Evolutionary conservation across 2,329 filamentous ascomycete species (phyloP).

Genomic region (Colletotrichum sp.): DNA sequence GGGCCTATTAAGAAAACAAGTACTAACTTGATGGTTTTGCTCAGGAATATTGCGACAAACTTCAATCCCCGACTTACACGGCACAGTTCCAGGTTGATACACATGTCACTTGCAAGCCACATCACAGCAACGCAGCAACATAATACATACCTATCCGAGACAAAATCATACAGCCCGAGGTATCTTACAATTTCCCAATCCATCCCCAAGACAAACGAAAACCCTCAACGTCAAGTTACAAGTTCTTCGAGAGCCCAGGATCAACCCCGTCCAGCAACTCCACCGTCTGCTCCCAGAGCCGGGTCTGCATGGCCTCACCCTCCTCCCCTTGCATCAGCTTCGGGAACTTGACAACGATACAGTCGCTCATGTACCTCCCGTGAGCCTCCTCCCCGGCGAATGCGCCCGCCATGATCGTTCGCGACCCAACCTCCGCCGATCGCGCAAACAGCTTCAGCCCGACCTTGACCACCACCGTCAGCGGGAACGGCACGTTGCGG

Average conservation of each 20-base stretch:
- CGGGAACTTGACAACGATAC: conserved; percentile 27
- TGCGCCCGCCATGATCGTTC: conserved; percentile 42
- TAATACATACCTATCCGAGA: background rate
- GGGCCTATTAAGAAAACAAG: background rate
- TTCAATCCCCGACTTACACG: background rate
- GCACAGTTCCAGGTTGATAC: background rate
- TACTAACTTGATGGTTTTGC: background rate
- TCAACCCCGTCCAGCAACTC: conserved; percentile 46
- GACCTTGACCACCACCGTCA: conserved; percentile 26
- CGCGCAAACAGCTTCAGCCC: conserved; percentile 33
- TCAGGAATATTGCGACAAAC: background rate
- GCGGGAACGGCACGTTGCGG: conserved; percentile 32
- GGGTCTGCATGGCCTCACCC: conserved; percentile 38
- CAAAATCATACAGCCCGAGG: background rate
- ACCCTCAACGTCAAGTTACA: background rate
- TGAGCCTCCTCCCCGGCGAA: conserved; percentile 41
- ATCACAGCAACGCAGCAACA: background rate
- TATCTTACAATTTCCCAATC: background rate
- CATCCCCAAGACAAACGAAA: background rate
- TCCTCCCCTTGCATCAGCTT: conserved; percentile 35
- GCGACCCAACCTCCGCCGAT: conserved; percentile 42
- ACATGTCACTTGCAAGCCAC: background rate
- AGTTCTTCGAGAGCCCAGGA: conserved; percentile 38
- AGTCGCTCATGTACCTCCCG: conserved; percentile 44
- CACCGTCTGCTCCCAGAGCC: conserved; percentile 47